phyloP scores from a whole-genome alignment of 2,329 filamentous ascomycete genomes.

The Xylaria sp. region DNA sequence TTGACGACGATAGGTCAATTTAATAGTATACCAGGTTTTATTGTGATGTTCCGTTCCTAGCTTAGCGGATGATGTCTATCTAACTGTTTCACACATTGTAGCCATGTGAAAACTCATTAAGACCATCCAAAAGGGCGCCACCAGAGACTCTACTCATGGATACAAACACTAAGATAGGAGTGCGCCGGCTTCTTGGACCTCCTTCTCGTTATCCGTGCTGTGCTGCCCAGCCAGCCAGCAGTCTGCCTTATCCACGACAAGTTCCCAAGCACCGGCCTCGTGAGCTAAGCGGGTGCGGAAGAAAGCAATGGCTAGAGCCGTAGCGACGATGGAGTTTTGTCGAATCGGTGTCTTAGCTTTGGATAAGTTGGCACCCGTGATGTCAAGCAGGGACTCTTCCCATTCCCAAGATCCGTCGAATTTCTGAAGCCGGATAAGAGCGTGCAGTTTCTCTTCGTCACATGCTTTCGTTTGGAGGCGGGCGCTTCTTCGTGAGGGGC shows the following conservation, averaged over 20 bases:
- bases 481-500: not conserved
- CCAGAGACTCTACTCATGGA: not conserved
- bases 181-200: not conserved
- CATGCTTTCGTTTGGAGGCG: not conserved
- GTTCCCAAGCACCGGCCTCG: constrained; percentile 24
- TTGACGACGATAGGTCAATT: too few species aligned
- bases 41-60: too few species aligned
- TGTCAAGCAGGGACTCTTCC: constrained; percentile 8
- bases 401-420: constrained; percentile 31
- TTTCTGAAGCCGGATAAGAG: constrained; percentile 29
- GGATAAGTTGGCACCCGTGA: constrained; percentile 6
- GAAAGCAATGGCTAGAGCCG: constrained; percentile 25
- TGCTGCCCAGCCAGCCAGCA: constrained; percentile 14
- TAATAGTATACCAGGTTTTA: too few species aligned
- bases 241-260: constrained; percentile 23
- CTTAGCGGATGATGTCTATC: too few species aligned
- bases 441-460: constrained; percentile 21
- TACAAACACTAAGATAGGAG: not conserved
- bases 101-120: too few species aligned
- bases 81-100: too few species aligned
- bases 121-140: not conserved
- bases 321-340: constrained; percentile 13
- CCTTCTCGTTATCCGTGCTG: not conserved
- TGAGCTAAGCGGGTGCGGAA: not conserved
- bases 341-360: not conserved